Evolutionary conservation across 441 rosid species (phyloP).

Genomic region (Adansonia madagascariensis): DNA sequence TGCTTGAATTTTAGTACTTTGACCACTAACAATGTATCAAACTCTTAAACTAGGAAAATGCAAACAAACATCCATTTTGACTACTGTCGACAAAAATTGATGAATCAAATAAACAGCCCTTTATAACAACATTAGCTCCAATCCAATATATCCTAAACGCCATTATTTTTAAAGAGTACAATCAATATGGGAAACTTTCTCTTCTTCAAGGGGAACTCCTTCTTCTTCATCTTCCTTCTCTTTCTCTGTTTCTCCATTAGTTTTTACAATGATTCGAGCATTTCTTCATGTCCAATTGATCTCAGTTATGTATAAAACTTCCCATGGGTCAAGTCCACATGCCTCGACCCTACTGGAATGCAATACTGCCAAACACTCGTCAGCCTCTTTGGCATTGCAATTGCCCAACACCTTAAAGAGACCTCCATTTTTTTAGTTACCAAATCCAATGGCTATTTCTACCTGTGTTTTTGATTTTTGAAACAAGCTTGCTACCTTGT

Average conservation of each 20-base stretch:
- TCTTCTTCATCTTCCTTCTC: neutral
- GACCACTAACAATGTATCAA: too few species aligned
- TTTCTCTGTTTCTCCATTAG: conserved; percentile 14
- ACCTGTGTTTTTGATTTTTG: conserved; percentile 48
- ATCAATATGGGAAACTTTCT: conserved; percentile 34
- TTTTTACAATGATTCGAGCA: conserved; percentile 24
- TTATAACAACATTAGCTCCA: too few species aligned
- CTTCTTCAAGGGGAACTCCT: too few species aligned
- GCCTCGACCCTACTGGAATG: conserved; percentile 28
- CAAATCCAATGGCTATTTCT: conserved; percentile 31
- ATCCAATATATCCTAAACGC: neutral
- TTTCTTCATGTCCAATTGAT: conserved; percentile 46
- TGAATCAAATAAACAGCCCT: too few species aligned
- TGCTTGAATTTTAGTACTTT: too few species aligned
- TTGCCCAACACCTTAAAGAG: conserved; percentile 45
- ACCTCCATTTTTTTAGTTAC: conserved; percentile 50
- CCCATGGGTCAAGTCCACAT: conserved; percentile 57
- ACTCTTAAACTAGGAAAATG: too few species aligned
- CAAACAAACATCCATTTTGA: too few species aligned
- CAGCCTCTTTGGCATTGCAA: conserved; percentile 57
- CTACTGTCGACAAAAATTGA: too few species aligned
- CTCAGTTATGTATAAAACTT: conserved; percentile 42
- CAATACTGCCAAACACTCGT: conserved; percentile 53
- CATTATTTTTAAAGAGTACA: neutral
- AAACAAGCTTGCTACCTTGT: conserved; percentile 32